Evolutionary conservation across 2,329 filamentous ascomycete genomes (phyloP).

Genomic region (Colletotrichum coccodes): DNA sequence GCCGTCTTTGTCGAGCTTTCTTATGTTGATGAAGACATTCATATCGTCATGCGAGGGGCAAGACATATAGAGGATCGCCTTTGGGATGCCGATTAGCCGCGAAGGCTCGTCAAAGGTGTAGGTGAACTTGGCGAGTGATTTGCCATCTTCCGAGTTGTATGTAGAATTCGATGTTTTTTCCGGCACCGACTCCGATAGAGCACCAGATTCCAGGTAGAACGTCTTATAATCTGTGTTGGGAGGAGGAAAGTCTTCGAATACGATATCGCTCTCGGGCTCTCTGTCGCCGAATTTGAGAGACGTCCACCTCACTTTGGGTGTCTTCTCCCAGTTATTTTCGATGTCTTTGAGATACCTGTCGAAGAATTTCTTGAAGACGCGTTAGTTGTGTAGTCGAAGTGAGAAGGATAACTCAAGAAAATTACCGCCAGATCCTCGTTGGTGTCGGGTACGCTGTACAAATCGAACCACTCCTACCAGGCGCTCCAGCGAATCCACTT

Average conservation of each 20-base stretch:
- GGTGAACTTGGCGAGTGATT: slow-evolving; percentile 44
- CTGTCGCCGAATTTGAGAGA: slow-evolving; percentile 48
- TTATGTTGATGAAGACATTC: slow-evolving; percentile 53
- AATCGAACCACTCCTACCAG: slow-evolving; percentile 56
- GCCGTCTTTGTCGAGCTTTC: slow-evolving; percentile 54
- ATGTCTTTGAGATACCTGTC: slow-evolving; percentile 54
- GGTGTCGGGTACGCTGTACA: slow-evolving; percentile 47
- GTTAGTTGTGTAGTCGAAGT: not conserved
- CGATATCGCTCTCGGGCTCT: slow-evolving; percentile 44
- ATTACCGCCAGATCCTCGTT: slow-evolving; percentile 44
- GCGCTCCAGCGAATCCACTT: slow-evolving; percentile 53
- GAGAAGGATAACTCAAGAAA: fast-evolving
- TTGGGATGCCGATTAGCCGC: slow-evolving; percentile 55
- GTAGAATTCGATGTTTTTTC: slow-evolving; percentile 32
- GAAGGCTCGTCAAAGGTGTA: slow-evolving; percentile 50
- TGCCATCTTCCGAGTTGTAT: slow-evolving; percentile 45
- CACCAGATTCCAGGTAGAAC: slow-evolving; percentile 40
- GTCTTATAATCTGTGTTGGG: slow-evolving; percentile 45
- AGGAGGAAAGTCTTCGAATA: slow-evolving; percentile 45
- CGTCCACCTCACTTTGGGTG: slow-evolving; percentile 54
- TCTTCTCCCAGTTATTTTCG: slow-evolving; percentile 57
- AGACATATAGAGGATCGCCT: slow-evolving; percentile 57
- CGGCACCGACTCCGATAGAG: slow-evolving; percentile 7
- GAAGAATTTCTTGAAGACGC: slow-evolving; percentile 34
- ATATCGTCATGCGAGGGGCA: slow-evolving; percentile 54